Evolutionary conservation across 2,329 filamentous ascomycete species (phyloP).

Genomic region (Fusarium circinatum): DNA sequence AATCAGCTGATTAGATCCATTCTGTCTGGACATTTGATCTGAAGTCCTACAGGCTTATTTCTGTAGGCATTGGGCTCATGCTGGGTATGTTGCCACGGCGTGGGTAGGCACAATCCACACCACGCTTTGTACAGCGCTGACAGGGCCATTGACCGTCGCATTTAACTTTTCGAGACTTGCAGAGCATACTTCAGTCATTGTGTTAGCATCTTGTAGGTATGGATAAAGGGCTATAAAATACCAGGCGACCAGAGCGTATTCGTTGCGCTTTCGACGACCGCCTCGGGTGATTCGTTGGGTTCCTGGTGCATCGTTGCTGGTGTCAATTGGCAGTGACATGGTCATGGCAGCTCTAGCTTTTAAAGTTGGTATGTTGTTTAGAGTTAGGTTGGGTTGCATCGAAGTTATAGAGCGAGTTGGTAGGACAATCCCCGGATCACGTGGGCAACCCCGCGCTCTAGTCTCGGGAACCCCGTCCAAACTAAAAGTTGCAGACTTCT

Average conservation of each 20-base stretch:
- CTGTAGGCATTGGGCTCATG: neutral
- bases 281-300: neutral
- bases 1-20: fast-evolving
- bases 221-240: neutral
- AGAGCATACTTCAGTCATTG: neutral
- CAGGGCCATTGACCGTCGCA: neutral
- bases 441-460: neutral
- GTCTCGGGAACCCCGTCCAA: neutral
- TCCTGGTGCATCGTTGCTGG: neutral
- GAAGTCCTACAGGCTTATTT: neutral
- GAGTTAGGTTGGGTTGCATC: neutral
- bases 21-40: too few relatives aligned
- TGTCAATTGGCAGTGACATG: neutral
- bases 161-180: neutral
- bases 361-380: neutral
- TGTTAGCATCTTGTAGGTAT: neutral
- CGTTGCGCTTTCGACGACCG: neutral
- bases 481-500: neutral
- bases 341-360: neutral
- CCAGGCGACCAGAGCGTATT: neutral
- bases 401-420: neutral
- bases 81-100: neutral
- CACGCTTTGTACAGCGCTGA: neutral
- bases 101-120: neutral
- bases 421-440: neutral